Conservation (phyloP, 148 eudicot genomes). For the Selenicereus undatus region DNA sequence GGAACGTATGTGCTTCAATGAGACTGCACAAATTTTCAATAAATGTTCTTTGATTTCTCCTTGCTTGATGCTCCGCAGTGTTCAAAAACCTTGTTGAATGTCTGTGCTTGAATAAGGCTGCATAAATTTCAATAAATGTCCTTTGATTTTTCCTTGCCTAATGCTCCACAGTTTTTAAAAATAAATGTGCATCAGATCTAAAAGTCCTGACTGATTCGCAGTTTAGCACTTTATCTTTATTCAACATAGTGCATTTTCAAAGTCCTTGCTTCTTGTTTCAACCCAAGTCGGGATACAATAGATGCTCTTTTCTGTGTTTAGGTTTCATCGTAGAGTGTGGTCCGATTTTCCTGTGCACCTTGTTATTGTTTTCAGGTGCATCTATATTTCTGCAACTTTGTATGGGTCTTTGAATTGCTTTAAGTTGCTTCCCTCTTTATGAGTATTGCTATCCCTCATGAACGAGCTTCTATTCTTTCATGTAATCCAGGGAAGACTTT, state of each 20-base stretch:
- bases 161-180: background rate
- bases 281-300: background rate
- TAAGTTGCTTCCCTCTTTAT: background rate
- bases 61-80: background rate
- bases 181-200: background rate
- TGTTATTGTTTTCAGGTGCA: background rate
- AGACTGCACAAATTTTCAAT: background rate
- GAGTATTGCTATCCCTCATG: background rate
- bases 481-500: slow-evolving; percentile 56
- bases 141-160: background rate
- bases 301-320: background rate
- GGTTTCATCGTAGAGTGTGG: background rate
- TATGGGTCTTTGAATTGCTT: background rate
- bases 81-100: background rate
- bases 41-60: no score
- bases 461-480: slow-evolving; percentile 5
- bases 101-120: background rate
- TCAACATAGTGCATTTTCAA: background rate
- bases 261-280: background rate
- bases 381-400: background rate
- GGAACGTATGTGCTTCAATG: background rate
- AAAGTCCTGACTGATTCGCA: background rate
- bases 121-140: background rate
- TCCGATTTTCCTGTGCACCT: background rate
- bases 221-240: background rate